phyloP scores from a whole-genome alignment of 73 alveolate species.

The Paramecium bursaria region DNA sequence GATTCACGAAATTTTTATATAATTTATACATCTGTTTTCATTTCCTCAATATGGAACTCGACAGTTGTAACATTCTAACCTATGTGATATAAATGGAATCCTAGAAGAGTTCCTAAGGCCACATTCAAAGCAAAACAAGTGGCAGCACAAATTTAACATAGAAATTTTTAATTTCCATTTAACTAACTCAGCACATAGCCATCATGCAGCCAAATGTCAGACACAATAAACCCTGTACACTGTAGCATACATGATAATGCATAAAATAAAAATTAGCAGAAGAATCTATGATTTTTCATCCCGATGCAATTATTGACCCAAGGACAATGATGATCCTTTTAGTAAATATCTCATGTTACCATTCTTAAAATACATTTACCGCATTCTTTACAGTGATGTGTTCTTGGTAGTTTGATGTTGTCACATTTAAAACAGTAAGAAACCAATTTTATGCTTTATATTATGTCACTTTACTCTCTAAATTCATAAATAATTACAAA shows the following conservation, averaged over 20 bases:
- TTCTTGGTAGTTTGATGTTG: constrained; percentile 80
- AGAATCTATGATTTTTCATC: constrained; percentile 76
- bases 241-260: constrained; percentile 34
- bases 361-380: constrained; percentile 80
- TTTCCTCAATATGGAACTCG: constrained; percentile 54
- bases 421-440: constrained; percentile 72
- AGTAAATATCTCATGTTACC: constrained; percentile 35
- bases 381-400: constrained; percentile 88
- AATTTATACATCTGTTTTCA: constrained; percentile 57
- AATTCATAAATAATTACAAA: background rate
- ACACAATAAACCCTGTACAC: background rate
- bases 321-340: constrained; percentile 90
- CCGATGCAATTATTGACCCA: constrained; percentile 91
- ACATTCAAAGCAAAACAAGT: constrained; percentile 1
- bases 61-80: constrained; percentile 18
- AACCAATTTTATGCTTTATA: constrained; percentile 10
- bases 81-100: constrained; percentile 26
- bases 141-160: constrained; percentile 19
- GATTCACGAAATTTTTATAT: too few species aligned
- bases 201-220: background rate
- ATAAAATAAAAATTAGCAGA: constrained; percentile 57
- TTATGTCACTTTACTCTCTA: constrained; percentile 1
- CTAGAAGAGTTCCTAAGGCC: background rate
- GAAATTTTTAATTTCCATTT: background rate
- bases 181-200: background rate